A percentile compares a stretch with the other conserved stretches of the same genome.
Conservation (phyloP, 148 eudicot genomes). For the Camellia lanceoleosa region DNA sequence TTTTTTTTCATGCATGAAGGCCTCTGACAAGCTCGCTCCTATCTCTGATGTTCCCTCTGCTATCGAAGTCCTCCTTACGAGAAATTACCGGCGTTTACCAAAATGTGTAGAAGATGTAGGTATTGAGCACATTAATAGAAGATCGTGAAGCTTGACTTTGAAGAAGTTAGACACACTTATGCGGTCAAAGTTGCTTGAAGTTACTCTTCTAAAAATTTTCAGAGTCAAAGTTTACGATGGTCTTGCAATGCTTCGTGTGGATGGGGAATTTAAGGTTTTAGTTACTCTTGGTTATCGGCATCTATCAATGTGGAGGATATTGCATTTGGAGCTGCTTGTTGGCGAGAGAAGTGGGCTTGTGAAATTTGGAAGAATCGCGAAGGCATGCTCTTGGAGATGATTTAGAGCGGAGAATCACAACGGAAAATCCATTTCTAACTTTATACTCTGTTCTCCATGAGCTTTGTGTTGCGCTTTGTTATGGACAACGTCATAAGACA, state of each 20-base stretch:
- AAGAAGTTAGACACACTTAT: slow-evolving; percentile 82
- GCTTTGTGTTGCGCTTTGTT: slow-evolving; percentile 77
- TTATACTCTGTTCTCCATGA: slow-evolving; percentile 90
- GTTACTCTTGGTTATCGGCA: slow-evolving; percentile 98
- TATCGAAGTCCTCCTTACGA: slow-evolving; percentile 74
- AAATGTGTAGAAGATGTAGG: slow-evolving; percentile 94
- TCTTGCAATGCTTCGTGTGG: slow-evolving; percentile 70
- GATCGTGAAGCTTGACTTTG: slow-evolving; percentile 69
- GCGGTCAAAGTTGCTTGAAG: slow-evolving; percentile 82
- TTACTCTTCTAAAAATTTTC: slow-evolving; percentile 66
- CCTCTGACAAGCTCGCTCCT: slow-evolving; percentile 98
- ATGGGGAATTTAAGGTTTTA: slow-evolving; percentile 91
- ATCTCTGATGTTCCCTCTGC: slow-evolving; percentile 99
- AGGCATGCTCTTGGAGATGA: slow-evolving; percentile 91
- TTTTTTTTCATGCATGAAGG: slow-evolving; percentile 96
- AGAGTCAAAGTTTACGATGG: slow-evolving; percentile 85
- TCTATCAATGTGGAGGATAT: slow-evolving; percentile 91
- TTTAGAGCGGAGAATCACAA: slow-evolving; percentile 96
- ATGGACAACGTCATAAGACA: slow-evolving; percentile 99
- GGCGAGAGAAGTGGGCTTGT: slow-evolving; percentile 86
- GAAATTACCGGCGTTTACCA: slow-evolving; percentile 90
- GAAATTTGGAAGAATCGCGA: slow-evolving; percentile 75
- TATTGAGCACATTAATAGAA: slow-evolving; percentile 62
- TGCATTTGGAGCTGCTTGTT: slow-evolving; percentile 95
- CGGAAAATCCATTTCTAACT: slow-evolving; percentile 72